Conservation (phyloP, 1,139 yeast species). For the Suhomyces bribrorum region DNA sequence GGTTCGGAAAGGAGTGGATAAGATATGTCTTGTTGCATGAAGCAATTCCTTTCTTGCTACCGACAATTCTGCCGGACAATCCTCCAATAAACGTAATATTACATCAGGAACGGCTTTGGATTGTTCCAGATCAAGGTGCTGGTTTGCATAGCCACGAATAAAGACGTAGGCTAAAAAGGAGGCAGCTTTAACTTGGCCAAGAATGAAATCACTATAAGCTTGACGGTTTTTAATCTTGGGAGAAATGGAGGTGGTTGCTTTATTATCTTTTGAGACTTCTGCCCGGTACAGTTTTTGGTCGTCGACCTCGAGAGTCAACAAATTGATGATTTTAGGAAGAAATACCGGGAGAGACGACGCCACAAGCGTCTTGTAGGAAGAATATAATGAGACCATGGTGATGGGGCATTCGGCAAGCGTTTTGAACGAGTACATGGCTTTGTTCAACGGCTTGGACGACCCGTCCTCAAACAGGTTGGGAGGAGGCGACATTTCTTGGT, state of each 20-base stretch:
- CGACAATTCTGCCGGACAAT: constrained; percentile 94
- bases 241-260: constrained; percentile 51
- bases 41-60: constrained; percentile 89
- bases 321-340: constrained; percentile 77
- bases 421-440: constrained; percentile 80
- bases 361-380: constrained; percentile 79
- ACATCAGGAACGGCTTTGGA: constrained; percentile 79
- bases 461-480: constrained; percentile 38
- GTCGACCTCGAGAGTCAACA: constrained; percentile 73
- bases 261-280: constrained; percentile 61
- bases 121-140: constrained; percentile 62
- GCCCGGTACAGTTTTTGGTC: constrained; percentile 46
- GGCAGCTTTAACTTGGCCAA: constrained; percentile 97
- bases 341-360: constrained; percentile 71
- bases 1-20: constrained; percentile 83
- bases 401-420: constrained; percentile 96
- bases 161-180: constrained; percentile 91
- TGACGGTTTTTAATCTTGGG: constrained; percentile 77
- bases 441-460: constrained; percentile 43
- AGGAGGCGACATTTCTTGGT: constrained; percentile 38
- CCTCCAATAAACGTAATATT: constrained; percentile 82
- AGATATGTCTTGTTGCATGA: constrained; percentile 91
- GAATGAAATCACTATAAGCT: constrained; percentile 83
- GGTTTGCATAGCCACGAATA: constrained; percentile 78
- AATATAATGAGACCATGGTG: constrained; percentile 87